Base-by-base conservation (phyloP, 768 basidiomycete genomes). In the Lactarius tabidus region DNA sequence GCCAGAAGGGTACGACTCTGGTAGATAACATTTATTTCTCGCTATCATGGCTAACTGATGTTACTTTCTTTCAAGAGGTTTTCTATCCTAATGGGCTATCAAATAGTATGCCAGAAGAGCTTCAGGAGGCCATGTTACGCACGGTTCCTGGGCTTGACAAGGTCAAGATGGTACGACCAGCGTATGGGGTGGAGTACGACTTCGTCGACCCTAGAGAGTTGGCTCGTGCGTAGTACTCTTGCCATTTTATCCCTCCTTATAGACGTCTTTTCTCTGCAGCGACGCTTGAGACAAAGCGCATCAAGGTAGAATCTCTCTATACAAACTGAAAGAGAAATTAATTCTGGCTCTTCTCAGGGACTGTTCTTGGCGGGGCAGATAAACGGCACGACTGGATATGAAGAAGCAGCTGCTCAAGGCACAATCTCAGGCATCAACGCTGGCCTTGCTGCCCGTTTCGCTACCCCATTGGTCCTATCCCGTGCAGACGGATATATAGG, bases 111-210 rank as follows among this genome's bases (percentile, higher is more conserved):
- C 91, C 94, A 0, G 89, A 90, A 73, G 94, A 95, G 64, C 76
- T 90, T 0, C 94, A 96, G 74, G 87, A 91, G 70, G 74, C 81
- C 6, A 86, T 96, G 85, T 84, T 95, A 77, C 86, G 88, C 15
- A 92, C 92, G 0, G 85, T 96, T 43, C 87, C 86, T 1, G 94
- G 94, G 0, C 77, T 96, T 31, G 91, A 95, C 75, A 86, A 89
- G 31, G 94, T 88, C 33, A 84, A 88, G 71, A 89, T 96, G 81
- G 82, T 91, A 5, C 78, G 82, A 69, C 93, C 93, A 1, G 94
- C 92, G 0, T 96, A 95, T 76, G 94, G 94, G 2, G 92, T 96
- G 36, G 93, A 96, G 73, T 96, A 96, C 68, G 94, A 96, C 72
- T 87, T 92, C 71, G 81, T 96, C 14, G 93, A 96, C 76, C 89